Percentiles rank a stretch among this genome's conserved stretches.
These are phyloP conservation scores for Singerocomus inundabilis DNA, from an alignment of 1,284 basidiomycete genomes.

Conservation along the genomic window DNA sequence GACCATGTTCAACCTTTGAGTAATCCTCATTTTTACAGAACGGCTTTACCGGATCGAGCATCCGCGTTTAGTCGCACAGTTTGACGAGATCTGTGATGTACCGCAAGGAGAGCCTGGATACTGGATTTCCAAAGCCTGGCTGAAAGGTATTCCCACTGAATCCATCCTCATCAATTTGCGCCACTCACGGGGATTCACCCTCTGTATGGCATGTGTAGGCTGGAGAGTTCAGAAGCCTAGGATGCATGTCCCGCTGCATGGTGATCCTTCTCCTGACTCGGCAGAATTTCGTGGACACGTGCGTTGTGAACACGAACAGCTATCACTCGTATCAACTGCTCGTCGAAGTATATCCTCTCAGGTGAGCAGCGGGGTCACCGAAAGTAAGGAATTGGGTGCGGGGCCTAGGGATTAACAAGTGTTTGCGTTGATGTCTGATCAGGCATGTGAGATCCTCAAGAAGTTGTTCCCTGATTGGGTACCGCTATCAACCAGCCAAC, in stretches of 20 bases:
- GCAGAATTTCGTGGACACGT: constrained; percentile 57
- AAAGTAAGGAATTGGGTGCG: constrained; percentile 11
- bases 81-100: constrained; percentile 50
- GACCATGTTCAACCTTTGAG: neutral
- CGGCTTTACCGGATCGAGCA: constrained; percentile 66
- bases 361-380: constrained; percentile 37
- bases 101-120: constrained; percentile 47
- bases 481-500: constrained; percentile 48
- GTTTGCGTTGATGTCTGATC: constrained; percentile 12
- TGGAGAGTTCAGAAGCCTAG: constrained; percentile 70
- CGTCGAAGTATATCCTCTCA: constrained; percentile 60
- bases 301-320: constrained; percentile 62
- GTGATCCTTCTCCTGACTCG: constrained; percentile 66
- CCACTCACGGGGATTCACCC: constrained; percentile 15
- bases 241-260: constrained; percentile 58
- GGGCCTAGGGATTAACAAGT: constrained; percentile 20
- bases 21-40: constrained; percentile 43
- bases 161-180: constrained; percentile 9
- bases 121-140: constrained; percentile 78
- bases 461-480: constrained; percentile 64
- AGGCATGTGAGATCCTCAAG: constrained; percentile 60
- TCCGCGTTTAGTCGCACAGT: constrained; percentile 52
- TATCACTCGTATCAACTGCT: constrained; percentile 52
- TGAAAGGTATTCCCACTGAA: constrained; percentile 52
- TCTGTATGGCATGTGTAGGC: constrained; percentile 42